Evolutionary conservation across 345 rosid species (phyloP).

Genomic region (Salix caprea): DNA sequence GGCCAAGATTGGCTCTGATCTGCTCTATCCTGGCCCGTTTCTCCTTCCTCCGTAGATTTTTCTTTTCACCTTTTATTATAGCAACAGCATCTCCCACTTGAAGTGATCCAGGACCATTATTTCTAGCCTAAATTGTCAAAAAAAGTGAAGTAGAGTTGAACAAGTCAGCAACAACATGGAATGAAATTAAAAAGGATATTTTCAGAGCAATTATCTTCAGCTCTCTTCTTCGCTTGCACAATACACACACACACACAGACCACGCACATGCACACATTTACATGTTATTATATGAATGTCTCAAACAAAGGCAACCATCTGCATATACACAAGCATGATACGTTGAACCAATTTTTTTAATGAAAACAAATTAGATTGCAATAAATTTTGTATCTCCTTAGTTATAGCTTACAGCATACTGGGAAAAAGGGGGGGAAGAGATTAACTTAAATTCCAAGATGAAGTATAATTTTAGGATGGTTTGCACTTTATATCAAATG

Average conservation of each 20-base stretch:
- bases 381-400: too few relatives aligned
- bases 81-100: constrained; percentile 82
- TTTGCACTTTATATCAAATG: neutral
- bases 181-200: neutral
- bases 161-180: neutral
- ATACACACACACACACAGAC: too few relatives aligned
- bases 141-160: neutral
- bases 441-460: neutral
- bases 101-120: constrained; percentile 42
- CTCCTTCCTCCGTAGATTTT: constrained; percentile 76
- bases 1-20: constrained; percentile 91
- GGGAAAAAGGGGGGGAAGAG: too few relatives aligned
- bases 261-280: too few relatives aligned
- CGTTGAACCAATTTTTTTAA: too few relatives aligned
- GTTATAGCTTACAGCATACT: too few relatives aligned
- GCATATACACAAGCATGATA: too few relatives aligned
- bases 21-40: constrained; percentile 90
- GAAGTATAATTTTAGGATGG: neutral
- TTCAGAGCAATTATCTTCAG: neutral
- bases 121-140: constrained; percentile 26
- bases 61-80: constrained; percentile 77
- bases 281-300: neutral
- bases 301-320: neutral
- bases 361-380: too few relatives aligned
- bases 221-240: neutral